Evolutionary conservation across 2,329 filamentous ascomycete species (phyloP).

Genomic region (Remersonia thermophila): DNA sequence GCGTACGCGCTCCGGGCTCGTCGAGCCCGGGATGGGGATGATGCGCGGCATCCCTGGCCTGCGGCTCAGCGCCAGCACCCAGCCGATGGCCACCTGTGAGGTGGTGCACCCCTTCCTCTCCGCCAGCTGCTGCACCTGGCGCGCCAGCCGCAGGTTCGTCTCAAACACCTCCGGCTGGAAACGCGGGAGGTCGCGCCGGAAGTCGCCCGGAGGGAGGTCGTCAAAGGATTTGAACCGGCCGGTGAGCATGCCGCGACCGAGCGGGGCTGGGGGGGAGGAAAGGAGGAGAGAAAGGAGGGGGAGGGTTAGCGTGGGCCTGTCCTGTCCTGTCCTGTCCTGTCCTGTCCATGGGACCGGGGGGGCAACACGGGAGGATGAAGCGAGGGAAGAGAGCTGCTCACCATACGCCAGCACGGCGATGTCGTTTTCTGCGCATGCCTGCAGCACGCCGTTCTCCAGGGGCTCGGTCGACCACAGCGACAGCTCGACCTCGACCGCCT

Average conservation of each 20-base stretch:
- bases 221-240: conserved; percentile 38
- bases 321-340: too few species aligned
- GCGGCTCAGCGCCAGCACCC: conserved; percentile 40
- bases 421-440: conserved; percentile 45
- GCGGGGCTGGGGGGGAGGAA: conserved; percentile 22
- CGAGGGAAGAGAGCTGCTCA: conserved; percentile 16
- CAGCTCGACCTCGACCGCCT: conserved; percentile 35
- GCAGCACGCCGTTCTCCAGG: conserved; percentile 25
- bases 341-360: too few species aligned
- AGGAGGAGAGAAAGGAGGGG: background rate
- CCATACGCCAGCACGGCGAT: conserved; percentile 63
- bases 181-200: conserved; percentile 36
- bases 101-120: conserved; percentile 46
- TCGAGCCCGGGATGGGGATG: conserved; percentile 56
- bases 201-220: conserved; percentile 44
- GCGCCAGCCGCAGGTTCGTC: conserved; percentile 50
- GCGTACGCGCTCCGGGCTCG: conserved; percentile 39
- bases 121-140: conserved; percentile 45
- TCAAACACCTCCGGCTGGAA: conserved; percentile 52
- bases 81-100: conserved; percentile 54
- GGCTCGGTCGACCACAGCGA: conserved; percentile 27
- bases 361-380: too few species aligned
- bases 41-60: conserved; percentile 42
- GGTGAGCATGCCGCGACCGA: conserved; percentile 39
- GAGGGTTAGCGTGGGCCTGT: too few species aligned